Conservation (phyloP, 345 rosid genomes). For the Microcos paniculata region DNA sequence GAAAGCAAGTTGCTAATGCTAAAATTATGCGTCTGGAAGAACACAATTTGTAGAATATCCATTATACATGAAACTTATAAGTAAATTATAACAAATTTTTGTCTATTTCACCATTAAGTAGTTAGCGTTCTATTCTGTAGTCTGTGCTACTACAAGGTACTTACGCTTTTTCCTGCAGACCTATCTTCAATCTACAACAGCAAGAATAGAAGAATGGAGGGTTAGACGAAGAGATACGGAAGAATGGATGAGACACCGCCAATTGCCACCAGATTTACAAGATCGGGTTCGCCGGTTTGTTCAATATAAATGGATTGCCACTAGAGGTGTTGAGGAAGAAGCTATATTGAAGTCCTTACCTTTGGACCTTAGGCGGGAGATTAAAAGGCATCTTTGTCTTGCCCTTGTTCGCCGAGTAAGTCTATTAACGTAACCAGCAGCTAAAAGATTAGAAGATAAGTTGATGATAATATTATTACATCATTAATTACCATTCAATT, state of each 20-base stretch:
- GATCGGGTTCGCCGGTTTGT: constrained; percentile 79
- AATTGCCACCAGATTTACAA: constrained; percentile 69
- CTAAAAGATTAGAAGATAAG: background rate
- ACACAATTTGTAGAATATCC: background rate
- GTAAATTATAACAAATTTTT: no score
- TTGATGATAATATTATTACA: background rate
- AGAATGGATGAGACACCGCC: constrained; percentile 97
- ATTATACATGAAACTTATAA: no score
- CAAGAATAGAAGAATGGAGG: constrained; percentile 90
- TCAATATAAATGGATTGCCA: constrained; percentile 81
- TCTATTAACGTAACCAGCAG: background rate
- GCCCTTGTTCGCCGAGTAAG: constrained; percentile 90
- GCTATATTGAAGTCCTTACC: constrained; percentile 68
- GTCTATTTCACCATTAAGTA: no score
- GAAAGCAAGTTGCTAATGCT: no score
- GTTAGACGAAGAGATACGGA: constrained; percentile 81
- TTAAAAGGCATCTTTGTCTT: constrained; percentile 77
- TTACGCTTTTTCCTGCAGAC: constrained; percentile 37
- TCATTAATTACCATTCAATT: no score
- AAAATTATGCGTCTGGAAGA: no score
- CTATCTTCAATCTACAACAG: constrained; percentile 80
- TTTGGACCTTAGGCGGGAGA: constrained; percentile 69
- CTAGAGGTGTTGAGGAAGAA: constrained; percentile 86
- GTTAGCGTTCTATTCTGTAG: background rate
- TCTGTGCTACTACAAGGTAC: background rate